These are phyloP conservation scores for Actinomortierella ambigua DNA, from an alignment of 371 early-diverging fungal species.

Conservation along the genomic window DNA sequence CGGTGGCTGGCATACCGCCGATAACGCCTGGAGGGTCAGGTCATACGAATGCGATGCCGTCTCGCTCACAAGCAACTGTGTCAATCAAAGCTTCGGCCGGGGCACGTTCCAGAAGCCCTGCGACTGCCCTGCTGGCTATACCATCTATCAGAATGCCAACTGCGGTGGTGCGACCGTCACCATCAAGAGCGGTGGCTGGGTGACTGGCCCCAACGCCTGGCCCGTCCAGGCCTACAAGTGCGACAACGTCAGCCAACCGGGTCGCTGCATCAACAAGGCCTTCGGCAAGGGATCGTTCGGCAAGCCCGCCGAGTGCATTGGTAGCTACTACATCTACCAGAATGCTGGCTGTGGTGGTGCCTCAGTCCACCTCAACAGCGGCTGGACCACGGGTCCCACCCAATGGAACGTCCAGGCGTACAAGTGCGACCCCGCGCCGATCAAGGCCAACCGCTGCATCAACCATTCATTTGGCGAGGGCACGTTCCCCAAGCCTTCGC, in stretches of 20 bases:
- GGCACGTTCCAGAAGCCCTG: slow-evolving; percentile 3
- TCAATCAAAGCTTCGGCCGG: neutral
- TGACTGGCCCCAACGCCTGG: neutral
- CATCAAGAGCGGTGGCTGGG: neutral
- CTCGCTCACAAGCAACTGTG: neutral
- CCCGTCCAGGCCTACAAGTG: slow-evolving; percentile 1
- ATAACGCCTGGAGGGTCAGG: neutral
- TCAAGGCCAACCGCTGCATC: neutral
- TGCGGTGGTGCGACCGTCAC: neutral
- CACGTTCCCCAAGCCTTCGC: neutral
- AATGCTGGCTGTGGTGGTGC: neutral
- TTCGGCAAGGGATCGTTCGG: slow-evolving; percentile 1
- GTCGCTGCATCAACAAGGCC: neutral
- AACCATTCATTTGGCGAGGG: slow-evolving; percentile 1
- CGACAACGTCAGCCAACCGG: neutral
- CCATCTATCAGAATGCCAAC: neutral
- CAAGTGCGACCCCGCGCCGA: neutral
- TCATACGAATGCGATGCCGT: slow-evolving; percentile 3
- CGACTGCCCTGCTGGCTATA: slow-evolving; percentile 2
- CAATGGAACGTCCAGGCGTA: neutral
- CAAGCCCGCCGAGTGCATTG: neutral
- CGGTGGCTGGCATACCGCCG: slow-evolving; percentile 1
- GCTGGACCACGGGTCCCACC: neutral
- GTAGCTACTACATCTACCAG: neutral
- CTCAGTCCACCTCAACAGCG: slow-evolving; percentile 3